Evolutionary conservation across 345 rosid genomes (phyloP).

Genomic region (Bruguiera parviflora): DNA sequence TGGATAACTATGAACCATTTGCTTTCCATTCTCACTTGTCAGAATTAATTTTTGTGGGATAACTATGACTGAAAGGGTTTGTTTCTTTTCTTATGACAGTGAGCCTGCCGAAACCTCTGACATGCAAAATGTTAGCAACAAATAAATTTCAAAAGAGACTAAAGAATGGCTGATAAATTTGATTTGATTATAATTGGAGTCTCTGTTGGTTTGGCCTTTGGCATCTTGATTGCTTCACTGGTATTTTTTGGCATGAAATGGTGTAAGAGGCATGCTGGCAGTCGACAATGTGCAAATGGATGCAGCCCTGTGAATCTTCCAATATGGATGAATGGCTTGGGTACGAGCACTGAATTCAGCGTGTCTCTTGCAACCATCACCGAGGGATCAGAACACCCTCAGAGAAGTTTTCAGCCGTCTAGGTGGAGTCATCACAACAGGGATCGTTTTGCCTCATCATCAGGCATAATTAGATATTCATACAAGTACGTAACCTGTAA

Average conservation of each 20-base stretch:
- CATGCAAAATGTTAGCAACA: slow-evolving; percentile 50
- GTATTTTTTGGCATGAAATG: slow-evolving; percentile 57
- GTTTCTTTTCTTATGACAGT: slow-evolving; percentile 17
- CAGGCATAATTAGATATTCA: slow-evolving; percentile 72
- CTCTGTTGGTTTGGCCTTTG: slow-evolving; percentile 74
- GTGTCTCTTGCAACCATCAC: slow-evolving; percentile 43
- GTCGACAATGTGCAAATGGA: slow-evolving; percentile 47
- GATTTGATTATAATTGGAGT: slow-evolving; percentile 59
- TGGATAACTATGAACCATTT: too few species aligned
- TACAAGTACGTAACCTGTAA: slow-evolving; percentile 62
- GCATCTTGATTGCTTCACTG: slow-evolving; percentile 68
- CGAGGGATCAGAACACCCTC: slow-evolving; percentile 26
- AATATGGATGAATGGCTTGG: slow-evolving; percentile 65
- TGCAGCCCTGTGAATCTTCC: slow-evolving; percentile 60
- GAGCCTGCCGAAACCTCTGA: slow-evolving; percentile 23
- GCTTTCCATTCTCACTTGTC: neutral
- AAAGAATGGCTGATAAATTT: slow-evolving; percentile 47
- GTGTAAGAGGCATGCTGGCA: slow-evolving; percentile 54
- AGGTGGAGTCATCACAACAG: slow-evolving; percentile 63
- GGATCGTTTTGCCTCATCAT: slow-evolving; percentile 62
- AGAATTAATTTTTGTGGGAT: neutral
- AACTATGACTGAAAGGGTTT: neutral
- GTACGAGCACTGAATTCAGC: slow-evolving; percentile 66
- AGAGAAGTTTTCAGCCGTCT: slow-evolving; percentile 42
- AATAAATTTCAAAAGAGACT: slow-evolving; percentile 34